Conservation (phyloP, 345 rosid genomes). For the Murraya koenigii region DNA sequence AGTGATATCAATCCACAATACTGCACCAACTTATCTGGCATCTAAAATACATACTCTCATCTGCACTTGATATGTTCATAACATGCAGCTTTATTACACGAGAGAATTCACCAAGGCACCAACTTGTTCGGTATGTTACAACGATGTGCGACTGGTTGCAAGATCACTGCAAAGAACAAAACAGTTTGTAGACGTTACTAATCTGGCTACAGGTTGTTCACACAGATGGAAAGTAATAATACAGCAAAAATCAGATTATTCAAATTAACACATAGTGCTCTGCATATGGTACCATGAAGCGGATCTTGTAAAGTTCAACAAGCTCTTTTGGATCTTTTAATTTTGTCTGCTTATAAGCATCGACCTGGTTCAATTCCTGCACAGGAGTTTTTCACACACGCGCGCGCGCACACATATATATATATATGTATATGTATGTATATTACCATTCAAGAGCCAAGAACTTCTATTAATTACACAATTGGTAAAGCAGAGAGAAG, state of each 20-base stretch:
- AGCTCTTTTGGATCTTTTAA: slow-evolving; percentile 42
- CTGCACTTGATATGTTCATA: too few species aligned
- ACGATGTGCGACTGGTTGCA: too few species aligned
- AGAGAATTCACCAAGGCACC: too few species aligned
- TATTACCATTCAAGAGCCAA: neutral
- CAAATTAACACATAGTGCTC: neutral
- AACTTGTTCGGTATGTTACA: too few species aligned
- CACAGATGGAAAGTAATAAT: neutral
- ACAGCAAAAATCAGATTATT: neutral
- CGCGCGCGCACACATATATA: too few species aligned
- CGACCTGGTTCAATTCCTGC: neutral
- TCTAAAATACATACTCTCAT: too few species aligned
- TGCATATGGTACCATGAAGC: slow-evolving; percentile 37
- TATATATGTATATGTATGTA: too few species aligned
- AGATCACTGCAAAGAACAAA: too few species aligned
- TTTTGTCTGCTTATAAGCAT: neutral
- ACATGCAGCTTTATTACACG: too few species aligned
- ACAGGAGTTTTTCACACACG: neutral
- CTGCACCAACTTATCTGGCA: too few species aligned
- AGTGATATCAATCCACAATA: too few species aligned
- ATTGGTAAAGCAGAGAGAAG: neutral
- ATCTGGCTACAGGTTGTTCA: neutral
- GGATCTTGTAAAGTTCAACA: slow-evolving; percentile 45
- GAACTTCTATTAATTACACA: neutral
- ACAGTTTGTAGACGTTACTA: neutral